Percentiles rank a stretch among this genome's conserved stretches.
These are phyloP conservation scores for Cercospora sojina DNA, from an alignment of 2,329 filamentous ascomycete genomes.

Conservation along the genomic window DNA sequence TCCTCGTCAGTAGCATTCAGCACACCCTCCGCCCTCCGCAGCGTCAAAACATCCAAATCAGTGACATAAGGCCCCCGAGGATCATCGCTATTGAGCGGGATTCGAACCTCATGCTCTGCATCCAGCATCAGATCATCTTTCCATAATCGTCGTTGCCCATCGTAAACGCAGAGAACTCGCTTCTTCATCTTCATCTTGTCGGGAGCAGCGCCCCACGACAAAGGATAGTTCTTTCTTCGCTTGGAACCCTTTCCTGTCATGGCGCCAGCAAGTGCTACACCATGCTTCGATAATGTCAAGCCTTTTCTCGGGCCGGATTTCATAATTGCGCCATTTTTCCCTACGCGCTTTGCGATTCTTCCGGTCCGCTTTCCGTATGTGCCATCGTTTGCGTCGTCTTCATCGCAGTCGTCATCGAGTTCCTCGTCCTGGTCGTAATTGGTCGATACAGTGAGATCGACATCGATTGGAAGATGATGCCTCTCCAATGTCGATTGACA, in stretches of 20 bases:
- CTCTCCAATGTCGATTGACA: conserved; percentile 59
- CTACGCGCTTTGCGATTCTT: conserved; percentile 48
- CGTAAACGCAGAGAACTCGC: conserved; percentile 88
- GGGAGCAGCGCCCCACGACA: conserved; percentile 87
- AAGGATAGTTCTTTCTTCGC: conserved; percentile 89
- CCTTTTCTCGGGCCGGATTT: conserved; percentile 60
- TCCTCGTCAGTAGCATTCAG: conserved; percentile 77
- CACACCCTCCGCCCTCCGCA: conserved; percentile 84
- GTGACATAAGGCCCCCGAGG: conserved; percentile 72
- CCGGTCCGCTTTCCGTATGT: conserved; percentile 52
- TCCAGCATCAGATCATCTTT: conserved; percentile 99
- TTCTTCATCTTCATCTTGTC: conserved; percentile 99
- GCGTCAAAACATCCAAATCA: conserved; percentile 85
- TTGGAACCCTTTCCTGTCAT: conserved; percentile 63
- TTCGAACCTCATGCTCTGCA: conserved; percentile 87
- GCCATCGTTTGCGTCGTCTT: conserved; percentile 53
- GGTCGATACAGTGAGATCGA: conserved; percentile 44
- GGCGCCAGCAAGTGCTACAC: conserved; percentile 58
- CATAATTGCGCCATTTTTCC: conserved; percentile 35
- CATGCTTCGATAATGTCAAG: conserved; percentile 75
- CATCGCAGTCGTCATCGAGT: conserved; percentile 58
- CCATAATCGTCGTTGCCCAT: conserved; percentile 81
- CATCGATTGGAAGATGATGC: conserved; percentile 54
- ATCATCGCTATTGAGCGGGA: conserved; percentile 69
- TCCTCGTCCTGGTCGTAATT: conserved; percentile 54